phyloP scores from a whole-genome alignment of 2,329 filamentous ascomycete genomes.

The Cercospora canescens region DNA sequence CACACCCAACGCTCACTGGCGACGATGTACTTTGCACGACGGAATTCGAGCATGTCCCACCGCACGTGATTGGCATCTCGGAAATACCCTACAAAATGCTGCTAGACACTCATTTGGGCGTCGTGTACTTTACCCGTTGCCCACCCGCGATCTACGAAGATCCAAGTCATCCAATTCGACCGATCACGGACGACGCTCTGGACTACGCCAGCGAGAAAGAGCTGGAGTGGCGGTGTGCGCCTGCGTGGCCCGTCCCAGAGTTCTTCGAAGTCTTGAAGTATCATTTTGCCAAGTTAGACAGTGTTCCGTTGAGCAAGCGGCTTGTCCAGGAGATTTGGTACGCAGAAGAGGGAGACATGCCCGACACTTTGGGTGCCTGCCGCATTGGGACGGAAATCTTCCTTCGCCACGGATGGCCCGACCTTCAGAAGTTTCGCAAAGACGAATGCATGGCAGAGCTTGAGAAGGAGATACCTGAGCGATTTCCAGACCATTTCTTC shows the following conservation, averaged over 20 bases:
- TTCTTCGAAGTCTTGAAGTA: slow-evolving; percentile 6
- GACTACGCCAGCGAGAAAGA: neutral
- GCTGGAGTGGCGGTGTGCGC: neutral
- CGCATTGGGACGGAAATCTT: neutral
- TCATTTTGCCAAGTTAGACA: neutral
- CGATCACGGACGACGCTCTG: neutral
- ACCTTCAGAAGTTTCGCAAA: neutral
- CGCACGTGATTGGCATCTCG: slow-evolving; percentile 4
- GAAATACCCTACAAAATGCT: neutral
- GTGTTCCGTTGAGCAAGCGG: neutral
- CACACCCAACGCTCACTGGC: neutral
- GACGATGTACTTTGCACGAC: neutral
- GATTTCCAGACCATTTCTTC: neutral
- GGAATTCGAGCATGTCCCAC: neutral
- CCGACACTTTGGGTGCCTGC: neutral
- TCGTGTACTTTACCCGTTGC: neutral
- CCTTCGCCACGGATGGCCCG: neutral
- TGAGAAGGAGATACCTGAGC: neutral
- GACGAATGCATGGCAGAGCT: neutral
- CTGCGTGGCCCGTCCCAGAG: neutral
- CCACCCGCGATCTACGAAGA: neutral
- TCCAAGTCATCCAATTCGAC: neutral
- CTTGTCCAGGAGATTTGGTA: neutral
- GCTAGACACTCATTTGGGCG: slow-evolving; percentile 1
- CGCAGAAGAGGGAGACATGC: no score